A percentile compares a stretch with the other conserved stretches of the same genome.
These are phyloP conservation scores for Pestalotiopsis fici DNA, from an alignment of 2,329 filamentous ascomycete genomes.

Conservation along the genomic window DNA sequence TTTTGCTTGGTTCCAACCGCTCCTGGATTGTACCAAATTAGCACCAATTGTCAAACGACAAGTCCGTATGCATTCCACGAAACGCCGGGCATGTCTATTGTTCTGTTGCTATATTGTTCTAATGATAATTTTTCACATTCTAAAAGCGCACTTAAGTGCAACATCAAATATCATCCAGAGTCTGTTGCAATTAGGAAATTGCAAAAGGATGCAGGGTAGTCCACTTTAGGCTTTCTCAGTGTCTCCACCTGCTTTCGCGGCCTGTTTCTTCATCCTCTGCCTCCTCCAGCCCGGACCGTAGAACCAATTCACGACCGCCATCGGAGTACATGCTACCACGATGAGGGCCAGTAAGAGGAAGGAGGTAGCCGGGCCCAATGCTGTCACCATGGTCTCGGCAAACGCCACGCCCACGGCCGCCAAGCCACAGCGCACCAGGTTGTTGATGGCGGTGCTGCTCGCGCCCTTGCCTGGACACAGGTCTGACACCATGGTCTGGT, in stretches of 20 bases:
- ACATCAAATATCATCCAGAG: no score
- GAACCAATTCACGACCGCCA: neutral
- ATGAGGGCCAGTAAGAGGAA: constrained; percentile 18
- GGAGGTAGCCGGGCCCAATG: constrained; percentile 10
- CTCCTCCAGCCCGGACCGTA: constrained; percentile 2
- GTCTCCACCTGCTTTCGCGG: neutral
- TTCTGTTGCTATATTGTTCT: no score
- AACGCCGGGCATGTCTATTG: no score
- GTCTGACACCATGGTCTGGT: constrained; percentile 33
- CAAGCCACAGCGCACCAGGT: constrained; percentile 30
- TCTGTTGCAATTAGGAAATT: no score
- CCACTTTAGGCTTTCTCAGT: neutral
- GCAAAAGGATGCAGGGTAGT: no score
- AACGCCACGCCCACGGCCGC: constrained; percentile 28
- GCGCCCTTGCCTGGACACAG: constrained; percentile 30
- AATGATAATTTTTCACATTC: no score
- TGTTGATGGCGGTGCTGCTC: constrained; percentile 34
- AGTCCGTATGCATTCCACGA: no score
- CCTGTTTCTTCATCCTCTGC: neutral
- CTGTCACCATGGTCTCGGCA: constrained; percentile 16
- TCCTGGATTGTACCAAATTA: no score
- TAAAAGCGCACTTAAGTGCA: no score
- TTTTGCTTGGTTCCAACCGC: no score
- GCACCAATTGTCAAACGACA: no score
- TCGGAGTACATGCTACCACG: constrained; percentile 11